Evolutionary conservation across 345 rosid genomes (phyloP), one percentile per base, ranked within the genome.

Genomic region (Physaria fendleri): DNA sequence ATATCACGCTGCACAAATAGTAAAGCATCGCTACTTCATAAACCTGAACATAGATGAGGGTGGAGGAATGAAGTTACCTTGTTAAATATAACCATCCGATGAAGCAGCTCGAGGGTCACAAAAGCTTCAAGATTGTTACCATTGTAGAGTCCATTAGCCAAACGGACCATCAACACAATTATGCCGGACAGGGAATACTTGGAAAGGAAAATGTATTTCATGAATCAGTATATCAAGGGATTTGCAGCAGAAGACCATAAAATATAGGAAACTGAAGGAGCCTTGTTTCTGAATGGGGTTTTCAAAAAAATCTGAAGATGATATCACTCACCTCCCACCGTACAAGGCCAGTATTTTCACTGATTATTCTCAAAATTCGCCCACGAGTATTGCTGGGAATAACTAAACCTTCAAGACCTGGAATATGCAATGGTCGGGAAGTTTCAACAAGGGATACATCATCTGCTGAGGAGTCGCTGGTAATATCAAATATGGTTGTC

Each of bases 311-410:
- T n/a, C n/a, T n/a, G n/a, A n/a, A 29, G 5, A 52, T 42, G 24
- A 43, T 23, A 49, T 55, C 57, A 24, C 59, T 74, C 82, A 88
- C 98, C 89, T 93, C 99, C 99, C 99, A 92, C 21, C 95, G 95
- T 44, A 92, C 93, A 74, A 92, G 82, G 59, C 79, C 94, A 73
- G 74, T 83, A 59, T 77, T 79, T 42, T 81, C 87, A 66, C 71
- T 63, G 53, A 76, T 44, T 57, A 70, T 33, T 82, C 76, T 92
- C 77, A 88, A 17, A 71, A 92, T 64, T 62, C 66, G 82, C 41
- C 99, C 99, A 56, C 79, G 89, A 62, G 93, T 84, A 64, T 71
- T 72, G 54, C 75, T 65, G 45, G 99, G 99, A 70, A 92, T 82
- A 37, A 81, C 40, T 71, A 92, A 66, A 43, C 85, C 81, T 67